These are phyloP conservation scores for Aspergillus affinis DNA, from an alignment of 495 filamentous ascomycete species.

Conservation along the genomic window DNA sequence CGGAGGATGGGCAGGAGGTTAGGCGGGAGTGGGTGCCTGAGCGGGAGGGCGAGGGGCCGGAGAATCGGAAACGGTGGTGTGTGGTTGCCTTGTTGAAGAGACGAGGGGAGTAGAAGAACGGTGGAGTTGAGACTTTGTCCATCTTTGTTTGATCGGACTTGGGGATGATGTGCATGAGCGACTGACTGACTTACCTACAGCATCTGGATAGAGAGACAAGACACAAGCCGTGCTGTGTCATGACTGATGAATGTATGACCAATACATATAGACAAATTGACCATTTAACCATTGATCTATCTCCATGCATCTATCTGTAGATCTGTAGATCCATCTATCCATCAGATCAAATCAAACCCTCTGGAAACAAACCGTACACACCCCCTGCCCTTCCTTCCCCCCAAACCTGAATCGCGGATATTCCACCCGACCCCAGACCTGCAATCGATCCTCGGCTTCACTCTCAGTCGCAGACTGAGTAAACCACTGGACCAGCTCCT, in stretches of 20 bases:
- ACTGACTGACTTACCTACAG: no score
- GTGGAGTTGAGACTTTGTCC: no score
- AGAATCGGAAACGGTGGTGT: conserved; percentile 73
- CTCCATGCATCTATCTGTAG: background rate
- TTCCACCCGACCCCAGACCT: conserved; percentile 62
- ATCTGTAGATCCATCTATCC: background rate
- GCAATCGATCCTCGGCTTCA: conserved; percentile 40
- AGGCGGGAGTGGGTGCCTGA: conserved; percentile 60
- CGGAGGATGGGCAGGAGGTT: conserved; percentile 49
- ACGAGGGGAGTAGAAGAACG: conserved; percentile 10
- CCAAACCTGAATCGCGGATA: conserved; percentile 88
- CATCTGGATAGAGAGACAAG: background rate
- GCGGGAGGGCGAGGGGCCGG: conserved; percentile 61
- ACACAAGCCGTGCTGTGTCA: background rate
- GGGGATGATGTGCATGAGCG: no score
- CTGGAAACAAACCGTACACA: conserved; percentile 77
- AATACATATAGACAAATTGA: conserved; percentile 5
- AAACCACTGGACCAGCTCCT: conserved; percentile 80
- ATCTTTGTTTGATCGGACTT: no score
- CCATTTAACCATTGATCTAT: background rate
- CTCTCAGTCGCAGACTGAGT: conserved; percentile 25
- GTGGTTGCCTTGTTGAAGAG: conserved; percentile 65
- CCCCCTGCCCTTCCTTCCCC: conserved; percentile 78
- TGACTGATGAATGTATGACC: conserved; percentile 6
- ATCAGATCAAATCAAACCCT: conserved; percentile 17